Conservation (phyloP, 106 monocot species). For the Allium fistulosum region DNA sequence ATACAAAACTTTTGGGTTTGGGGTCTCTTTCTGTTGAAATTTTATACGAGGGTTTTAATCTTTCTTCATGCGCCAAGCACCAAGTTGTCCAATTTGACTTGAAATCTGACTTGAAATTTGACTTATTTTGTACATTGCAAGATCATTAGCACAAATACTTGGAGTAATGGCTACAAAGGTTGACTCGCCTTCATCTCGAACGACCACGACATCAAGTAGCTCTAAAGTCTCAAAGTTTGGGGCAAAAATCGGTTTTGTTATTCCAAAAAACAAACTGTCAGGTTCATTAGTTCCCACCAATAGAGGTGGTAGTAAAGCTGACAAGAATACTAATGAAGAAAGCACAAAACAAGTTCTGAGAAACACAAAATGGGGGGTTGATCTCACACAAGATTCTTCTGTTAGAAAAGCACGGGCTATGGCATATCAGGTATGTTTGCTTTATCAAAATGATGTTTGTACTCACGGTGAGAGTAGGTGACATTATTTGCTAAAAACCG, state of each 20-base stretch:
- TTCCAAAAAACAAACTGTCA: constrained; percentile 92
- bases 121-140: background rate
- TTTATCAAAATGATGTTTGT: constrained; percentile 64
- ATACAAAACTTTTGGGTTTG: too few relatives aligned
- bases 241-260: constrained; percentile 85
- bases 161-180: constrained; percentile 45
- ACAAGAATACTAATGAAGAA: constrained; percentile 47
- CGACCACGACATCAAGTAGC: constrained; percentile 32
- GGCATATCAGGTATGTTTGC: constrained; percentile 76
- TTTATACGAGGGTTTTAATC: too few relatives aligned
- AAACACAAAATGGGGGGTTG: constrained; percentile 87
- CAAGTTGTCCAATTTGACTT: too few relatives aligned
- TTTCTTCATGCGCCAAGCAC: too few relatives aligned
- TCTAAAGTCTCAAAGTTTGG: constrained; percentile 72
- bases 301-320: constrained; percentile 50
- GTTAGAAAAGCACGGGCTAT: constrained; percentile 73
- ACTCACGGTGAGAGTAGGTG: constrained; percentile 90
- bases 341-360: constrained; percentile 50
- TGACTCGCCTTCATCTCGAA: constrained; percentile 25
- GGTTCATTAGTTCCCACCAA: constrained; percentile 77
- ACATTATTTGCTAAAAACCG: constrained; percentile 38
- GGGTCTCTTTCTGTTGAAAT: too few relatives aligned
- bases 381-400: constrained; percentile 70
- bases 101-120: too few relatives aligned
- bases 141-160: too few relatives aligned